Base-by-base conservation (phyloP, 768 basidiomycete genomes). In the Tremella fuciformis region DNA sequence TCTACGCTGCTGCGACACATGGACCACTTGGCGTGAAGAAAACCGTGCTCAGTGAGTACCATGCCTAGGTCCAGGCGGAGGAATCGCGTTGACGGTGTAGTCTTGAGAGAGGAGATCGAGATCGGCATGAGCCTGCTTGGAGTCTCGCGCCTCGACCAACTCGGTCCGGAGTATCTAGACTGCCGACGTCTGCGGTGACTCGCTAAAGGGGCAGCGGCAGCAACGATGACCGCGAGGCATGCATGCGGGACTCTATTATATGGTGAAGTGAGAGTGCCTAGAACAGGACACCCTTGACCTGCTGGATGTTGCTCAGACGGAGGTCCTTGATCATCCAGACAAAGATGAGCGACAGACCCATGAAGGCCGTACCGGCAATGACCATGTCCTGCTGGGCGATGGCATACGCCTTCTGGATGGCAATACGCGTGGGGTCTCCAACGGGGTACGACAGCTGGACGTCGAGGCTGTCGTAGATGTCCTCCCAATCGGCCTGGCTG, bases 1-100 rank as follows among this genome's bases (percentile, higher is more conserved):
- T 96, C 13, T 94, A 88, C 69, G 90, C 76, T 9, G 78, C 81
- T 42, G 56, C 67, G 3, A 65, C 63, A 2, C 69, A 66, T 56
- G 70, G 70, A 13, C 22, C 60, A 1, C 65, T 69, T 39, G 70
- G 70, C 1, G 70, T 72, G 2, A 65, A 69, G 18, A 64, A 58
- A 37, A 67, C 62, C 19, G 53, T 64, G n/a, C 42, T 60, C 54
- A 66, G 70, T 71, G 60, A 64, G 70, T 66, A 15, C 3, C 13
- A n/a, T n/a, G n/a, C n/a, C n/a, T n/a, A n/a, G n/a, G n/a, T n/a
- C n/a, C n/a, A n/a, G n/a, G n/a, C n/a, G n/a, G n/a, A n/a, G n/a
- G n/a, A n/a, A n/a, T n/a, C n/a, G n/a, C 29, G 29, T 34, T 34
- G 29, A 34, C 29, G 29, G 4, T 34, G 11, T 34, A 34, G 29